Evolutionary conservation across 2,329 filamentous ascomycete genomes (phyloP), one percentile per base, ranked within the genome.

Genomic region (Berkeleyomyces basicola): DNA sequence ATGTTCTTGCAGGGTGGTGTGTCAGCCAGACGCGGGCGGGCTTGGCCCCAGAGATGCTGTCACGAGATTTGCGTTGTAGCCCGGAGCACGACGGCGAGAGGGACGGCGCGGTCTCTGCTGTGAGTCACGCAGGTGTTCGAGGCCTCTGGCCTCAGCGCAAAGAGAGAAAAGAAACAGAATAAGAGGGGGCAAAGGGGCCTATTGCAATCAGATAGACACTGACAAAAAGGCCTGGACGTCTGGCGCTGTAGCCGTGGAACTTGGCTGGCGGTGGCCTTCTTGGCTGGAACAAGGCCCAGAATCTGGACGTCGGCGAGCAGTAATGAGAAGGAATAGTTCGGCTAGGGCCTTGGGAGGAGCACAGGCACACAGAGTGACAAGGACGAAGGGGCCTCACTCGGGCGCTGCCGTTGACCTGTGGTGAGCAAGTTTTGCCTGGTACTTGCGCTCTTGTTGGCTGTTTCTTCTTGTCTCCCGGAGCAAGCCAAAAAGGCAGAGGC

Each of bases 401-500:
- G 23, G 23, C 23, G 23, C 23, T 23, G 23, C 39, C n/a, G 16
- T 55, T 55, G 36, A 11, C 23, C 39, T 7, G n/a, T 37, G 7
- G 7, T 55, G 51, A 55, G 51, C 51, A 55, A 55, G 51, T 55
- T 55, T 55, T 55, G 36, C 51, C 51, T 55, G 51, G 51, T 36
- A 37, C n/a, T 31, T 55, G 51, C 51, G 51, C 23, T 23, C 23
- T 23, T 23, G 23, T 23, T 23, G 23, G 23, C 23, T 23, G 23
- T 39, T 36, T 49, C 2, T n/a, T 9, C n/a, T 37, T 37, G 11
- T 23, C 43, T n/a, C 36, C 11, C 33, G 23, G 7, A 55, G 14
- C 7, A 3, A 53, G 23, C 14, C 23, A 53, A 36, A 36, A 10
- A 36, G 23, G 36, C 47, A 51, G 11, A 23, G 23, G 23, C 23